Conservation (phyloP, 192 early-diverging fungal species). For the Entomortierella parvispora region DNA sequence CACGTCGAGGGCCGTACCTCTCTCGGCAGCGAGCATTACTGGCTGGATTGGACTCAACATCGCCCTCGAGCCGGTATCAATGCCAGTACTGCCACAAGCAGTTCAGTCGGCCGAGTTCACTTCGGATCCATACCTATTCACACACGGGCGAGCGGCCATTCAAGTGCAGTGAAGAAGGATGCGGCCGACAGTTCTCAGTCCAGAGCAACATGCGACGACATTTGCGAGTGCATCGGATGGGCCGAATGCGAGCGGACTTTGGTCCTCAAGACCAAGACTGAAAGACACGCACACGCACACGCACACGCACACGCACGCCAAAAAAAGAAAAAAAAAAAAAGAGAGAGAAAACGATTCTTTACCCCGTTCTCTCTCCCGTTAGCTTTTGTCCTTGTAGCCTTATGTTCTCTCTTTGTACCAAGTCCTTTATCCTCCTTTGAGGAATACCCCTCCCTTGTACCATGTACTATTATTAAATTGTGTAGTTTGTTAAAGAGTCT, state of each 20-base stretch:
- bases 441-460: too few species aligned
- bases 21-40: slow-evolving; percentile 29
- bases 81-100: slow-evolving; percentile 70
- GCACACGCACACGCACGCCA: neutral
- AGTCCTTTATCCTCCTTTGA: neutral
- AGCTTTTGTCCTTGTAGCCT: neutral
- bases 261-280: slow-evolving; percentile 2
- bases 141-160: slow-evolving; percentile 85
- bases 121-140: slow-evolving; percentile 75
- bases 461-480: too few species aligned
- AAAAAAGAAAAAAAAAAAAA: neutral
- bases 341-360: neutral
- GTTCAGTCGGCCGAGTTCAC: slow-evolving; percentile 76
- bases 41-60: slow-evolving; percentile 25
- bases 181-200: slow-evolving; percentile 75
- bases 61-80: slow-evolving; percentile 60
- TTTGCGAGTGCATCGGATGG: slow-evolving; percentile 61
- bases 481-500: too few species aligned
- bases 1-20: slow-evolving; percentile 33
- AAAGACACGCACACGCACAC: too few species aligned
- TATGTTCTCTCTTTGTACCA: neutral
- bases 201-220: slow-evolving; percentile 83
- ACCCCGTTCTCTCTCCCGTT: neutral
- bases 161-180: slow-evolving; percentile 69
- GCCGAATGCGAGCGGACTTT: slow-evolving; percentile 38